Conservation (phyloP, 345 rosid genomes). For the Mallotus nudiflorus region DNA sequence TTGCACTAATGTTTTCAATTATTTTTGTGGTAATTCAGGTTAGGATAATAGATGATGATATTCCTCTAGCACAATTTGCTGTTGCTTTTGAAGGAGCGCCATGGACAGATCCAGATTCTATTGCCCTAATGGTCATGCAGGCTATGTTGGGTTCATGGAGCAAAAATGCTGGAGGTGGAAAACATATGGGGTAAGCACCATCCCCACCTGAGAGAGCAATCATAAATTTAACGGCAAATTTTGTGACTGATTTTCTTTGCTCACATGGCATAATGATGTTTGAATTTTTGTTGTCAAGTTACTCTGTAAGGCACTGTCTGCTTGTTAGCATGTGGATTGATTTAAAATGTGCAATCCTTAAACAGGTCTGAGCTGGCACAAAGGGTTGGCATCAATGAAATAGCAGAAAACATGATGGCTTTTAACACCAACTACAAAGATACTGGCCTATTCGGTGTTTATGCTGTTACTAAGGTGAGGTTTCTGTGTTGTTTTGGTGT, state of each 20-base stretch:
- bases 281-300: neutral
- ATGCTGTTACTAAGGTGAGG: conserved; percentile 95
- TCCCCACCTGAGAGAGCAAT: neutral
- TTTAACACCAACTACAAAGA: conserved; percentile 99
- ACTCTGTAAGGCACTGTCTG: neutral
- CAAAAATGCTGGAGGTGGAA: conserved; percentile 85
- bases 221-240: neutral
- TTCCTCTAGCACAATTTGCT: conserved; percentile 97
- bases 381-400: conserved; percentile 76
- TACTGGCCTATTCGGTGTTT: conserved; percentile 95
- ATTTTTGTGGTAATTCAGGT: conserved; percentile 46
- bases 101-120: conserved; percentile 98
- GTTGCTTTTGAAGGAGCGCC: conserved; percentile 97
- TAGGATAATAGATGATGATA: conserved; percentile 87
- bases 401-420: conserved; percentile 98
- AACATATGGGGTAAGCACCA: conserved; percentile 90
- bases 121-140: conserved; percentile 95
- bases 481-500: neutral
- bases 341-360: conserved; percentile 8
- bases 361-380: conserved; percentile 88
- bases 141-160: conserved; percentile 99
- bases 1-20: neutral
- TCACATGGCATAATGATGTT: neutral
- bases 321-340: neutral
- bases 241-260: neutral